Percentiles rank a stretch among this genome's conserved stretches.
phyloP scores from a whole-genome alignment of 495 filamentous ascomycete species.

The Penicillium coprophilum region DNA sequence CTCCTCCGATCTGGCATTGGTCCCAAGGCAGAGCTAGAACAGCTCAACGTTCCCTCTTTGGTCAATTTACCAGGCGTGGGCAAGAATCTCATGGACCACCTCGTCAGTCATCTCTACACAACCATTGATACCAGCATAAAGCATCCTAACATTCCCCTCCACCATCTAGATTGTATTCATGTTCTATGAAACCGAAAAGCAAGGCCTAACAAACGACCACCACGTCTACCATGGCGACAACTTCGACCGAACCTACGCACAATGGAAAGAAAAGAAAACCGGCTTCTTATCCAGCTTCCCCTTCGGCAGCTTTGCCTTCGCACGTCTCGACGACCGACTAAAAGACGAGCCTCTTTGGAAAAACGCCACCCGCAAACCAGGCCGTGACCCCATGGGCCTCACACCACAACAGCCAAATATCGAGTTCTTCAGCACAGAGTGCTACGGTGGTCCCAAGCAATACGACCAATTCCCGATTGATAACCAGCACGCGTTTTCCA shows the following conservation, averaged over 20 bases:
- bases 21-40: constrained; percentile 45
- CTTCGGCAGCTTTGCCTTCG: constrained; percentile 55
- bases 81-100: constrained; percentile 55
- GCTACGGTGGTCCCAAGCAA: constrained; percentile 54
- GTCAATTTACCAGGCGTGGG: constrained; percentile 55
- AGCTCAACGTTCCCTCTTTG: constrained; percentile 47
- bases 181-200: constrained; percentile 50
- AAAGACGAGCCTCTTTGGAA: constrained; percentile 44
- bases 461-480: constrained; percentile 46
- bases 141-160: neutral
- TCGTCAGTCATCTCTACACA: constrained; percentile 21
- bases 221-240: constrained; percentile 42
- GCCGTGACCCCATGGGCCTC: constrained; percentile 54
- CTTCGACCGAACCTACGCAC: constrained; percentile 39
- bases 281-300: constrained; percentile 53
- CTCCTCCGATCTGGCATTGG: constrained; percentile 58
- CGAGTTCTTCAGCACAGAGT: constrained; percentile 54
- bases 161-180: constrained; percentile 29
- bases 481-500: constrained; percentile 43
- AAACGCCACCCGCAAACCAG: constrained; percentile 37
- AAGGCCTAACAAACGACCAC: constrained; percentile 43
- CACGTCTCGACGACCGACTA: constrained; percentile 51
- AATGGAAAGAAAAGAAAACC: constrained; percentile 50
- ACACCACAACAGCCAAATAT: constrained; percentile 49
- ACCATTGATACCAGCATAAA: neutral